Evolutionary conservation across 2,329 filamentous ascomycete genomes (phyloP).

Genomic region (Fusarium citri): DNA sequence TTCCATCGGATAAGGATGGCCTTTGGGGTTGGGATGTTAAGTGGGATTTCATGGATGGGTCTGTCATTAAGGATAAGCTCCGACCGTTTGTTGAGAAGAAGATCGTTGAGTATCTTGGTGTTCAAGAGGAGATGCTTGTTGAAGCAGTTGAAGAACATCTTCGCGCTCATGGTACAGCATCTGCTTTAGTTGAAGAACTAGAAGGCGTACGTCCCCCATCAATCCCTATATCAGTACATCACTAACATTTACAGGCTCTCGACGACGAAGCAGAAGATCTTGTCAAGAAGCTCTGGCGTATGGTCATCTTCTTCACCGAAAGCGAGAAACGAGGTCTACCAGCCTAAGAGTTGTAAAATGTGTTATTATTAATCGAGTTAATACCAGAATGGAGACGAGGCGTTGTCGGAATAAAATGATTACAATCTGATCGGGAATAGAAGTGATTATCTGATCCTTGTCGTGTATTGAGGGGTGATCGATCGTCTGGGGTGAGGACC

Average conservation of each 20-base stretch:
- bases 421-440: neutral
- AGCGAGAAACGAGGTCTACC: slow-evolving; percentile 90
- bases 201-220: slow-evolving; percentile 76
- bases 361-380: slow-evolving; percentile 33
- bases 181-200: slow-evolving; percentile 84
- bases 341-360: slow-evolving; percentile 57
- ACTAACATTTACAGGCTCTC: slow-evolving; percentile 69
- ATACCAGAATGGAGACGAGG: slow-evolving; percentile 27
- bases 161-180: slow-evolving; percentile 77
- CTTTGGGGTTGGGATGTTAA: slow-evolving; percentile 94
- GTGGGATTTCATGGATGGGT: slow-evolving; percentile 90
- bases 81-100: slow-evolving; percentile 98
- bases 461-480: slow-evolving; percentile 23
- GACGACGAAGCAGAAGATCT: slow-evolving; percentile 95
- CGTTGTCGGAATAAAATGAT: slow-evolving; percentile 23
- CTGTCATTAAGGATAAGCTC: slow-evolving; percentile 84
- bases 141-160: slow-evolving; percentile 92
- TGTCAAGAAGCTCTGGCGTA: slow-evolving; percentile 97
- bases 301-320: slow-evolving; percentile 98
- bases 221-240: slow-evolving; percentile 1
- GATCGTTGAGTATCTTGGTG: slow-evolving; percentile 94
- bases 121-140: slow-evolving; percentile 95
- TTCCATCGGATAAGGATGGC: slow-evolving; percentile 85
- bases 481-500: slow-evolving; percentile 29
- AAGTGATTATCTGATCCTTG: neutral